Conservation (phyloP, 1,284 basidiomycete species). For the Ustilago crameri region DNA sequence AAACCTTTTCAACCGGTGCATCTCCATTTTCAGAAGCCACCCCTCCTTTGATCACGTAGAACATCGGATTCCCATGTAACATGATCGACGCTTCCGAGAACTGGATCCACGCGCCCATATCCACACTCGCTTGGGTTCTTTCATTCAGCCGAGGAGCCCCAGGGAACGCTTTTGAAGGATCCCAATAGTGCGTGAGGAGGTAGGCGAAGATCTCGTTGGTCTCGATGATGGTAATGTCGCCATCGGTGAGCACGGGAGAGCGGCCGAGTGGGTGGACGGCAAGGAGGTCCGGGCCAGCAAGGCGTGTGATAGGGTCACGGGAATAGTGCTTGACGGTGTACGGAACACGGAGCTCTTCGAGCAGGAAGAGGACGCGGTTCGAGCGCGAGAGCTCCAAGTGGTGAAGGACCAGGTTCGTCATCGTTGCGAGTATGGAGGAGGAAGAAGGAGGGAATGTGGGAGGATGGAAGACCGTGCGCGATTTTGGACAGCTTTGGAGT, state of each 20-base stretch:
- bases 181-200: constrained; percentile 36
- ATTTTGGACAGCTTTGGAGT: too few species aligned
- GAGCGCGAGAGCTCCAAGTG: constrained; percentile 37
- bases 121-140: constrained; percentile 24
- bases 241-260: constrained; percentile 39
- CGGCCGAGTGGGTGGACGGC: constrained; percentile 38
- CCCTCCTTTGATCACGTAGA: constrained; percentile 32
- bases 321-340: constrained; percentile 32
- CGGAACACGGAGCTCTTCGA: constrained; percentile 32
- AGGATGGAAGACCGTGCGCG: background rate
- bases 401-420: constrained; percentile 30
- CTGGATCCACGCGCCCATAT: constrained; percentile 34
- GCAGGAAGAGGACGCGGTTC: constrained; percentile 35
- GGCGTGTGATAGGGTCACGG: constrained; percentile 32
- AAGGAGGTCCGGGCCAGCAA: constrained; percentile 37
- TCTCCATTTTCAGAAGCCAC: constrained; percentile 14
- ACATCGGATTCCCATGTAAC: constrained; percentile 30
- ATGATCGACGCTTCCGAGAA: constrained; percentile 36
- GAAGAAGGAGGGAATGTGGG: background rate
- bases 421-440: too few species aligned
- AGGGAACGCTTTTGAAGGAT: constrained; percentile 8
- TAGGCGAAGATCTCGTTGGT: constrained; percentile 37
- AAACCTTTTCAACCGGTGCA: constrained; percentile 19
- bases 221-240: constrained; percentile 31
- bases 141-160: constrained; percentile 22